These are phyloP conservation scores for Chaetomiaceae sp. DNA, from an alignment of 2,329 filamentous ascomycete species.

Conservation along the genomic window DNA sequence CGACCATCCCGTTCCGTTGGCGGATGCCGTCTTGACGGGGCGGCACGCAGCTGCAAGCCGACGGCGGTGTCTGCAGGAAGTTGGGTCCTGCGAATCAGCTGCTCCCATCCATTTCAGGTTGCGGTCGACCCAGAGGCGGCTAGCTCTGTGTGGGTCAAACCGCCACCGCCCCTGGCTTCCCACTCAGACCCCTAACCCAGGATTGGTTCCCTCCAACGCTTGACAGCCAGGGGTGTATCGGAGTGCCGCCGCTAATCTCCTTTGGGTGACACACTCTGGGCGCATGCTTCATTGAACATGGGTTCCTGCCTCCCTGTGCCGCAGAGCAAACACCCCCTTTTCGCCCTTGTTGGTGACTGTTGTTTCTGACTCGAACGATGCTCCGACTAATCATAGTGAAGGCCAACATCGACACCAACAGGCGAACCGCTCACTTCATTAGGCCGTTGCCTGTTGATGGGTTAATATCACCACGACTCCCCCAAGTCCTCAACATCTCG, in stretches of 20 bases:
- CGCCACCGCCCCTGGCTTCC: background rate
- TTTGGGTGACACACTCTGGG: slow-evolving; percentile 6
- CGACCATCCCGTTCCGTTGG: background rate
- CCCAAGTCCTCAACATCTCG: no score
- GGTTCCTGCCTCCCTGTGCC: no score
- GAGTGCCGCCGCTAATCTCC: background rate
- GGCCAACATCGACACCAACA: no score
- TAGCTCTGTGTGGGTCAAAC: slow-evolving; percentile 9
- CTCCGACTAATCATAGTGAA: no score
- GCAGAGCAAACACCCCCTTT: no score
- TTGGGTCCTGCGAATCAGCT: background rate
- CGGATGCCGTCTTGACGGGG: slow-evolving; percentile 2
- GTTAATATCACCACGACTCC: no score
- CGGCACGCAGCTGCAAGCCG: slow-evolving; percentile 11
- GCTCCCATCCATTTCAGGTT: no score
- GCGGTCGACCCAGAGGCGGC: background rate
- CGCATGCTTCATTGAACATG: no score
- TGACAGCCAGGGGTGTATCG: slow-evolving; percentile 1
- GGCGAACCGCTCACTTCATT: no score
- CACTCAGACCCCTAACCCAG: background rate
- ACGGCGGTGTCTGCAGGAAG: background rate
- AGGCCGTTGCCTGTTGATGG: no score
- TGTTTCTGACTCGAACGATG: no score
- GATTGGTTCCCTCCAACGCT: slow-evolving; percentile 5
- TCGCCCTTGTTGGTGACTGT: no score